These are phyloP conservation scores for Coix lacrymajobi DNA, from an alignment of 176 grass and related monocot species.

Conservation along the genomic window DNA sequence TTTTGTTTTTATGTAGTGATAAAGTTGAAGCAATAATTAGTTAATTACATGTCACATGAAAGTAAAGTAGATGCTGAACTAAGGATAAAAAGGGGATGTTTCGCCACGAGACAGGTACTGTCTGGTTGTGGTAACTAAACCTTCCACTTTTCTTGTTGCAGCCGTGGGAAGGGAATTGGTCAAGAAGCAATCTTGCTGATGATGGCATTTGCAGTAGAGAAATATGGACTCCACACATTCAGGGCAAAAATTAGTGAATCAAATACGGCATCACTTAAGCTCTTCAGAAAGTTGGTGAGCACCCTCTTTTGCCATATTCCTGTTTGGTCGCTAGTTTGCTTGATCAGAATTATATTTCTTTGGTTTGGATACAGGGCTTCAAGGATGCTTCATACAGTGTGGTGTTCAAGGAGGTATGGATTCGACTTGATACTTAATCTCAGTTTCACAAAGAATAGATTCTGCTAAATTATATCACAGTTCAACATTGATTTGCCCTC, in stretches of 20 bases:
- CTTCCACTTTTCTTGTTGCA: background rate
- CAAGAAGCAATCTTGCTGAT: conserved; percentile 68
- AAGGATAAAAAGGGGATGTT: background rate
- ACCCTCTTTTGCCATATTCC: background rate
- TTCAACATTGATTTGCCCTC: background rate
- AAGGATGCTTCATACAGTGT: conserved; percentile 67
- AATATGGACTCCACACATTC: conserved; percentile 69
- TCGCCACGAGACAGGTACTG: background rate
- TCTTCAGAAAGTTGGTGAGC: conserved; percentile 80
- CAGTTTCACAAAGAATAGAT: background rate
- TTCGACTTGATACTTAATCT: background rate
- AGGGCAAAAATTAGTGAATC: conserved; percentile 86
- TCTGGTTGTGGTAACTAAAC: background rate
- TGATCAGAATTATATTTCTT: background rate
- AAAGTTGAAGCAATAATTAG: background rate
- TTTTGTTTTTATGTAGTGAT: background rate
- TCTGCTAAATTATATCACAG: background rate
- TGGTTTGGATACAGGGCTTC: conserved; percentile 54
- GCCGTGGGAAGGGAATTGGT: conserved; percentile 75
- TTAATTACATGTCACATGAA: background rate
- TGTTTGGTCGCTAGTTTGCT: background rate
- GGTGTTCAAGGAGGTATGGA: conserved; percentile 72
- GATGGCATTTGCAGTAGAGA: conserved; percentile 80
- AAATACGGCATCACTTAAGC: conserved; percentile 68
- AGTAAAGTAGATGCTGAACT: background rate